phyloP scores from a whole-genome alignment of 1,284 basidiomycete genomes.

The Caloboletus firmus region DNA sequence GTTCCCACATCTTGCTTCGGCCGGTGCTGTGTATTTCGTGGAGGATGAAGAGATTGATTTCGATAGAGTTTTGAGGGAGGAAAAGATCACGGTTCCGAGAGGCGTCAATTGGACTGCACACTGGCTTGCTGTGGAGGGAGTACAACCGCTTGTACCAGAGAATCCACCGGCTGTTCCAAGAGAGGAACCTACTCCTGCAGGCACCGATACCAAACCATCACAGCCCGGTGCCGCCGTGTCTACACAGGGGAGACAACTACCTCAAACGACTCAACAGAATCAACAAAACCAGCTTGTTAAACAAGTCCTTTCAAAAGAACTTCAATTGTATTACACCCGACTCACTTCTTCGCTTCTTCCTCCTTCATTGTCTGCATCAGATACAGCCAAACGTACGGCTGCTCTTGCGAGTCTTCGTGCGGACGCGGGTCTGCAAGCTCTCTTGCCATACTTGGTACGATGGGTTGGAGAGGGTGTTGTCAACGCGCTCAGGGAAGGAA shows the following conservation, averaged over 20 bases:
- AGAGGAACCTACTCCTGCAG: constrained; percentile 43
- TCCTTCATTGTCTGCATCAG: constrained; percentile 31
- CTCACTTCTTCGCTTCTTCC: constrained; percentile 85
- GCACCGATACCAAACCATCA: constrained; percentile 36
- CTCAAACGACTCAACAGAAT: constrained; percentile 45
- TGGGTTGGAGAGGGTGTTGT: constrained; percentile 92
- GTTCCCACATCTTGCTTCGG: constrained; percentile 56
- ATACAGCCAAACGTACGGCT: constrained; percentile 72
- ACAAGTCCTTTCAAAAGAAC: constrained; percentile 89
- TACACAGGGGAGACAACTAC: constrained; percentile 41
- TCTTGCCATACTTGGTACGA: constrained; percentile 94
- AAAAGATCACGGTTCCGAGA: constrained; percentile 76
- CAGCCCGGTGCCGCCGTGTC: constrained; percentile 20
- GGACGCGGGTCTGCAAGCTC: constrained; percentile 90
- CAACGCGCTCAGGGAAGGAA: constrained; percentile 59
- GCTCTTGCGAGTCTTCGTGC: constrained; percentile 86
- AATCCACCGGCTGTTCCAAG: constrained; percentile 84
- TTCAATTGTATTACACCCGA: constrained; percentile 94
- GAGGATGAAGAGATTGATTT: constrained; percentile 99
- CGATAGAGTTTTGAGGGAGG: constrained; percentile 81
- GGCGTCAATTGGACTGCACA: constrained; percentile 86
- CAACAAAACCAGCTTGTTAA: constrained; percentile 77
- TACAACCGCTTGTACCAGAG: constrained; percentile 95
- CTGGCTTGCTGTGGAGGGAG: constrained; percentile 97
- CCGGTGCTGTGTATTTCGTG: constrained; percentile 83